Percentiles rank a stretch among this genome's conserved stretches.
Conservation (phyloP, 1,284 basidiomycete genomes). For the Somion occarium region DNA sequence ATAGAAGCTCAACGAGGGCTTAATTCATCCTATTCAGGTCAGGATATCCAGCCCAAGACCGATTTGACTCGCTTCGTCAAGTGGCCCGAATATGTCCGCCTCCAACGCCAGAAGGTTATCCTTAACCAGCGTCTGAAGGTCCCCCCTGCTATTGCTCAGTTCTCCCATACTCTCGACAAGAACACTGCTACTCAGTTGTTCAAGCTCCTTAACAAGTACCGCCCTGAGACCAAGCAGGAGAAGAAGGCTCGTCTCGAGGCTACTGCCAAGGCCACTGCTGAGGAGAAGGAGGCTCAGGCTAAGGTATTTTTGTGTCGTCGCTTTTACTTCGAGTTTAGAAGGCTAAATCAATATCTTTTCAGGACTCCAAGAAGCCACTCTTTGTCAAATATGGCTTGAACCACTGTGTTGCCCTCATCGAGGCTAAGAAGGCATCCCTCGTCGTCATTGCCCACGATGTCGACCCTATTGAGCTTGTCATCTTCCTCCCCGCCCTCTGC, state of each 20-base stretch:
- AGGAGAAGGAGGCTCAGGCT: constrained; percentile 70
- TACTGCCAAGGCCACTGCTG: constrained; percentile 72
- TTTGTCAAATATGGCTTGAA: constrained; percentile 98
- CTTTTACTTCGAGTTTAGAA: too few relatives aligned
- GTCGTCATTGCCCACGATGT: constrained; percentile 98
- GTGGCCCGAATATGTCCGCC: constrained; percentile 98
- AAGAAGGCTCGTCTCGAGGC: constrained; percentile 92
- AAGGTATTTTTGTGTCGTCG: constrained; percentile 45
- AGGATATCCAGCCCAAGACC: constrained; percentile 87
- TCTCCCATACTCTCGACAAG: constrained; percentile 98
- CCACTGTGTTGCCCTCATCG: constrained; percentile 92
- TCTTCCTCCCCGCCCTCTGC: constrained; percentile 98
- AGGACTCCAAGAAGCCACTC: constrained; percentile 88
- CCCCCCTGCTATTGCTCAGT: constrained; percentile 97
- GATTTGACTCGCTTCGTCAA: constrained; percentile 99
- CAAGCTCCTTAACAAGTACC: constrained; percentile 97
- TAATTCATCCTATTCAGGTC: constrained; percentile 49
- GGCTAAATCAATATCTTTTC: constrained; percentile 13
- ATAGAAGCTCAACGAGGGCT: background rate
- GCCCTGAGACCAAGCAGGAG: constrained; percentile 93
- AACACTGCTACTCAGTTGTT: constrained; percentile 98
- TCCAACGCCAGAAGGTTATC: constrained; percentile 99
- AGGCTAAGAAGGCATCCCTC: constrained; percentile 96
- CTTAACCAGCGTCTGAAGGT: constrained; percentile 98
- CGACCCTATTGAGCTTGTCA: constrained; percentile 97